A percentile compares a stretch with the other conserved stretches of the same genome.
Conservation (phyloP, 768 basidiomycete genomes). For the Suillus bovinus region DNA sequence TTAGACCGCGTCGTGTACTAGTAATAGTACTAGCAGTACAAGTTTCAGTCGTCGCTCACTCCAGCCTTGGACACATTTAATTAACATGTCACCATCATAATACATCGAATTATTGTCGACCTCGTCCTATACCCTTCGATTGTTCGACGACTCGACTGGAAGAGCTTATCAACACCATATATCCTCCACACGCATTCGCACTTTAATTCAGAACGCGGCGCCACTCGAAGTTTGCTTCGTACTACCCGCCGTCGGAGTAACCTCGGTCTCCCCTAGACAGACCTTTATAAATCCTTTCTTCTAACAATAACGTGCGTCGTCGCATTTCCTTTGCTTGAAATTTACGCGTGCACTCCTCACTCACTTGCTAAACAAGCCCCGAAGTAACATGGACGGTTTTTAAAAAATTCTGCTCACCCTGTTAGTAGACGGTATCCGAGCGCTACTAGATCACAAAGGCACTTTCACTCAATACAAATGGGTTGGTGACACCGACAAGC, state of each 20-base stretch:
- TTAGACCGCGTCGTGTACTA: too few species aligned
- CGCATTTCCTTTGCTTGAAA: neutral
- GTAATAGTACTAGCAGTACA: too few species aligned
- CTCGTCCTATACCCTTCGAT: neutral
- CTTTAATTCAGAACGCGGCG: neutral
- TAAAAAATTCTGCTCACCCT: neutral
- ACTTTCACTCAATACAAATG: neutral
- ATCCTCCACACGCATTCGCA: neutral
- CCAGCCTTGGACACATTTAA: neutral
- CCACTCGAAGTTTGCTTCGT: neutral
- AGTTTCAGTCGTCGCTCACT: neutral
- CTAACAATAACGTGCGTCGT: neutral
- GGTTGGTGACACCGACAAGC: neutral
- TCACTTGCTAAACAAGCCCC: neutral
- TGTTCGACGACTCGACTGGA: neutral
- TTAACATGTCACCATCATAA: neutral
- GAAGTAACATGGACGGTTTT: neutral
- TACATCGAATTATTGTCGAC: neutral
- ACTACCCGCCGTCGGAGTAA: neutral
- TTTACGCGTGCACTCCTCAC: too few species aligned
- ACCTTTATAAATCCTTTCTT: neutral
- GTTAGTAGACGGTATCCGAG: neutral
- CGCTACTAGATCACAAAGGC: neutral
- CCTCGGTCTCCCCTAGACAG: neutral
- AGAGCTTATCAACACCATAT: neutral